Percentiles rank a stretch among this genome's conserved stretches.
Conservation (phyloP, 768 basidiomycete genomes). For the Leccinum arenicola region DNA sequence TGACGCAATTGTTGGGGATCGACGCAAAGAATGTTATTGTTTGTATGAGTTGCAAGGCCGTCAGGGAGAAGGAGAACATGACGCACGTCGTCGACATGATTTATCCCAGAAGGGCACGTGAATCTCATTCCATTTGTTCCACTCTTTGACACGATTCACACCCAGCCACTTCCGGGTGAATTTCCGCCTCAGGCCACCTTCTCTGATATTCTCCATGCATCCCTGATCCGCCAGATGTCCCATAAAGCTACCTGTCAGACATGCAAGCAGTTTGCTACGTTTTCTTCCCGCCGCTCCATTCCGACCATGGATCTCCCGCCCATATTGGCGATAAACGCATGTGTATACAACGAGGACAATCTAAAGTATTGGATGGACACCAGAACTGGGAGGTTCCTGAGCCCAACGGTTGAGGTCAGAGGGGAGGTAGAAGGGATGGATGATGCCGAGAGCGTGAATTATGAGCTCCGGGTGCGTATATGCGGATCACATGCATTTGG, state of each 20-base stretch:
- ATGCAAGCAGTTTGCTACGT: constrained; percentile 76
- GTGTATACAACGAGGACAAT: constrained; percentile 73
- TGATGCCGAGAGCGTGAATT: constrained; percentile 54
- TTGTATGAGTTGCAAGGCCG: constrained; percentile 72
- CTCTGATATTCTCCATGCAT: constrained; percentile 63
- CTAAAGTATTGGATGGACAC: constrained; percentile 73
- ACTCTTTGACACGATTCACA: background rate
- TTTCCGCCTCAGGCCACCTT: constrained; percentile 49
- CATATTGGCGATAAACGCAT: constrained; percentile 82
- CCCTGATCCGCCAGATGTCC: constrained; percentile 75
- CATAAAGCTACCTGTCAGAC: constrained; percentile 85
- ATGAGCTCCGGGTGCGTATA: constrained; percentile 69
- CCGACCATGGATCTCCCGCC: constrained; percentile 70
- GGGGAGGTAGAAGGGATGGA: constrained; percentile 61
- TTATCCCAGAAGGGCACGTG: constrained; percentile 78
- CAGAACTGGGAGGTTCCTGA: constrained; percentile 47
- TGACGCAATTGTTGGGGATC: constrained; percentile 85
- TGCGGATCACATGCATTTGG: background rate
- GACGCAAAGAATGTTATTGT: constrained; percentile 71
- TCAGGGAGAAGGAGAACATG: constrained; percentile 71
- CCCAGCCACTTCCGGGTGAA: constrained; percentile 38
- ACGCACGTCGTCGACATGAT: constrained; percentile 82
- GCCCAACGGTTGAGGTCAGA: constrained; percentile 50
- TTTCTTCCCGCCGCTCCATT: constrained; percentile 68
- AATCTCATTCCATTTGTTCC: background rate